Base-by-base conservation (phyloP, 352 stramenopile species). In the Globisporangium paroecandrum region DNA sequence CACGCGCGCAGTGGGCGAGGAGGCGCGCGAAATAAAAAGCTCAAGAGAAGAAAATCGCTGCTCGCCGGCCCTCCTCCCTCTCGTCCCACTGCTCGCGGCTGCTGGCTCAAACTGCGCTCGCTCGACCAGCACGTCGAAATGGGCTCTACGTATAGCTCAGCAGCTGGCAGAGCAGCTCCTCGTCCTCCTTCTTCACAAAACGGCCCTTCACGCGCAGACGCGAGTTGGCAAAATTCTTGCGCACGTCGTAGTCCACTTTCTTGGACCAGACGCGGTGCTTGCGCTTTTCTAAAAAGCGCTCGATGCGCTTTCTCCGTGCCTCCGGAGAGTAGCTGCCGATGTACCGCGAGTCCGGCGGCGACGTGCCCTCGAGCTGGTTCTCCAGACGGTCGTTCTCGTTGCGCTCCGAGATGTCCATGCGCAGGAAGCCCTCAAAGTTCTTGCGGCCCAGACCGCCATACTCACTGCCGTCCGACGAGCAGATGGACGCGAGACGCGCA, bases 121-220 rank as follows among this genome's bases (percentile, higher is more conserved):
- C 43, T 24, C 18, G 43, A 51, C n/a, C 49, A 20, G 20, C 53
- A 36, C 34, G 27, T 3, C 32, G 12, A 7, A 13, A 32, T 13
- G 34, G n/a, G 36, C 34, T 24, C 46, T 88, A 95, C 67, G 81
- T 95, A 71, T 88, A 89, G 74, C 85, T 92, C 71, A 95, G 63
- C 60, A 92, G 72, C 65, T 91, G 77, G 63, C 90, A 92, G 53
- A 98, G 75, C 66, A 97, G 70, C 74, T 97, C 83, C 70, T 98
- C 91, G 76, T 99, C 97, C 74, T 99, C 97, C 71, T 99, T 99
- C 81, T 99, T 99, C 32, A 99, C 97, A 78, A 99, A 99, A 54
- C 97, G 90, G 55, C 97, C 95, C 75, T 99, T 99, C 12, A 99
- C 97, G 58, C 97, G 87, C 72, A 99, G 78, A 58, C 97, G 83